phyloP scores from a whole-genome alignment of 805 yeast species.

The Maudiozyma pseudohumilis region DNA sequence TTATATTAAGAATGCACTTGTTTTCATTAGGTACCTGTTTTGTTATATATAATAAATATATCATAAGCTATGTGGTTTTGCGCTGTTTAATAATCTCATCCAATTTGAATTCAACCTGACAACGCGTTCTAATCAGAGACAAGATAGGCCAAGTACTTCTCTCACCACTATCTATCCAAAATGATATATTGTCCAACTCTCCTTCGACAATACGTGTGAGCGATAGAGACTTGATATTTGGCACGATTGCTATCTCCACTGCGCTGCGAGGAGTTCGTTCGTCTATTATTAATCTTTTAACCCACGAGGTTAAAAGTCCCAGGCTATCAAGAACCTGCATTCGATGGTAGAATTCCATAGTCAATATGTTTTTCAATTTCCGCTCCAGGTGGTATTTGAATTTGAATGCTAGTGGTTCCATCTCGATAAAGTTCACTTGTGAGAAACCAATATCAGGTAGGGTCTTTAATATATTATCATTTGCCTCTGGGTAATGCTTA shows the following conservation, averaged over 20 bases:
- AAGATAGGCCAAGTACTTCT: constrained; percentile 87
- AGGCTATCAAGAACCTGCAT: constrained; percentile 68
- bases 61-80: constrained; percentile 11
- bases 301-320: constrained; percentile 59
- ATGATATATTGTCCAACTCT: constrained; percentile 67
- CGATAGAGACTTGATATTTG: constrained; percentile 64
- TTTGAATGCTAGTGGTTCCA: constrained; percentile 30
- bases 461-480: constrained; percentile 12
- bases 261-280: constrained; percentile 76
- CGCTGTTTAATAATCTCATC: constrained; percentile 53
- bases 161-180: constrained; percentile 88
- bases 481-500: constrained; percentile 32
- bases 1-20: neutral
- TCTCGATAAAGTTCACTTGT: constrained; percentile 26
- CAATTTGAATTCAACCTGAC: constrained; percentile 80
- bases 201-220: constrained; percentile 73
- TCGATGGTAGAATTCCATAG: constrained; percentile 77
- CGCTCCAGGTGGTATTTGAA: constrained; percentile 29
- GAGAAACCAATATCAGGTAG: constrained; percentile 18
- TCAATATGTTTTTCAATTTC: constrained; percentile 44
- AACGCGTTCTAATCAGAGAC: constrained; percentile 75
- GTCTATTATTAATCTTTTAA: constrained; percentile 74
- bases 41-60: neutral
- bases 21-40: neutral
- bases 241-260: constrained; percentile 83